Evolutionary conservation across 2,329 filamentous ascomycete species (phyloP).

Genomic region (Ceratocystis albifundus): DNA sequence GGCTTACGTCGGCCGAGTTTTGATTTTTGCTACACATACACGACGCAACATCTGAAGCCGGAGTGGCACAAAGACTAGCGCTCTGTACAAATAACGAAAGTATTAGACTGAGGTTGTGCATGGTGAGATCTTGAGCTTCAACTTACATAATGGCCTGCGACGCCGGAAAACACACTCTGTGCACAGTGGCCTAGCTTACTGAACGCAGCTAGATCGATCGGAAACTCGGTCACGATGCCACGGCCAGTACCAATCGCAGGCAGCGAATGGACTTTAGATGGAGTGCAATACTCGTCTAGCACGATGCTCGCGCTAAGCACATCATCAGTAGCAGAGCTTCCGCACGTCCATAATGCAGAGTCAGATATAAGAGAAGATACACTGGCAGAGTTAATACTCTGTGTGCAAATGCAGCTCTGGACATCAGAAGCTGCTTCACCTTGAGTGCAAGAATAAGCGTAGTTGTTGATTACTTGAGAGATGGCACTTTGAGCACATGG

Average conservation of each 20-base stretch:
- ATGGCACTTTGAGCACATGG: slow-evolving; percentile 40
- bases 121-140: not conserved
- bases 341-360: slow-evolving; percentile 36
- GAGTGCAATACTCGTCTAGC: slow-evolving; percentile 40
- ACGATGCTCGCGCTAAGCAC: slow-evolving; percentile 38
- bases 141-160: slow-evolving; percentile 24
- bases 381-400: slow-evolving; percentile 33
- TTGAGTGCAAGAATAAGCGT: slow-evolving; percentile 37
- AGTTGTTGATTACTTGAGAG: slow-evolving; percentile 34
- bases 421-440: slow-evolving; percentile 34
- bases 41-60: slow-evolving; percentile 36
- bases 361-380: slow-evolving; percentile 33
- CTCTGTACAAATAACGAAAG: slow-evolving; percentile 26
- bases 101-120: not conserved
- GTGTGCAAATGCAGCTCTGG: slow-evolving; percentile 44
- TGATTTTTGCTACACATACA: slow-evolving; percentile 43
- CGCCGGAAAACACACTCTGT: slow-evolving; percentile 31
- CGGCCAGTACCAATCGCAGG: slow-evolving; percentile 34
- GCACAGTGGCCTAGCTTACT: slow-evolving; percentile 37
- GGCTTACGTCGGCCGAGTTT: slow-evolving; percentile 36
- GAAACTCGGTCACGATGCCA: slow-evolving; percentile 36
- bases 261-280: slow-evolving; percentile 33
- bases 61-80: slow-evolving; percentile 31
- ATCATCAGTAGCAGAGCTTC: slow-evolving; percentile 38
- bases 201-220: slow-evolving; percentile 40